Conservation (phyloP, 495 filamentous ascomycete genomes). For the Terfezia boudieri region DNA sequence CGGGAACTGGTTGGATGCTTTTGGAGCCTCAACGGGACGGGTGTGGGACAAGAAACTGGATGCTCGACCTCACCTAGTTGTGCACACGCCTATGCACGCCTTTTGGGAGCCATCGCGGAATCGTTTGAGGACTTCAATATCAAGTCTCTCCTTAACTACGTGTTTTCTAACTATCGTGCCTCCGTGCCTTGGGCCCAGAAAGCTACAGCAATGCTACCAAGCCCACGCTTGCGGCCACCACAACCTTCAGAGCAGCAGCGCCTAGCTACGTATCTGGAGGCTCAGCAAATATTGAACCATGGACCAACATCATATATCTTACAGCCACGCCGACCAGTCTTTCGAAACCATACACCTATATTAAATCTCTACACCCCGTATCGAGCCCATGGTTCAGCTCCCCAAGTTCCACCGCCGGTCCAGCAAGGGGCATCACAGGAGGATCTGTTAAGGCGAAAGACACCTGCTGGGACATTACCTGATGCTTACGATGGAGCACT, state of each 20-base stretch:
- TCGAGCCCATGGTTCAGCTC: conserved; percentile 8
- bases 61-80: too few species aligned
- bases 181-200: too few species aligned
- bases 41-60: too few species aligned
- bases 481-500: conserved; percentile 84
- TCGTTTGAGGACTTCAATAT: too few species aligned
- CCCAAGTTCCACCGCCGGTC: conserved; percentile 9
- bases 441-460: conserved; percentile 76
- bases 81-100: too few species aligned
- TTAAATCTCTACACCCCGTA: conserved; percentile 6
- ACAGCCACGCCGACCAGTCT: conserved; percentile 12
- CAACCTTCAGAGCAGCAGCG: neutral
- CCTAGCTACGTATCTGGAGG: neutral
- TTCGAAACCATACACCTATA: conserved; percentile 6
- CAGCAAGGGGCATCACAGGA: conserved; percentile 23
- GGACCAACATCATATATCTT: conserved; percentile 12
- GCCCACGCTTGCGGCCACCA: neutral
- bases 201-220: neutral
- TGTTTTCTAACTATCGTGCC: too few species aligned
- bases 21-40: too few species aligned
- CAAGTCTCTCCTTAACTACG: too few species aligned
- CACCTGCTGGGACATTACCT: conserved; percentile 76
- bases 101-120: too few species aligned
- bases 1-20: too few species aligned
- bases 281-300: neutral